These are phyloP conservation scores for Populus deltoides DNA, from an alignment of 345 rosid species.

Conservation along the genomic window DNA sequence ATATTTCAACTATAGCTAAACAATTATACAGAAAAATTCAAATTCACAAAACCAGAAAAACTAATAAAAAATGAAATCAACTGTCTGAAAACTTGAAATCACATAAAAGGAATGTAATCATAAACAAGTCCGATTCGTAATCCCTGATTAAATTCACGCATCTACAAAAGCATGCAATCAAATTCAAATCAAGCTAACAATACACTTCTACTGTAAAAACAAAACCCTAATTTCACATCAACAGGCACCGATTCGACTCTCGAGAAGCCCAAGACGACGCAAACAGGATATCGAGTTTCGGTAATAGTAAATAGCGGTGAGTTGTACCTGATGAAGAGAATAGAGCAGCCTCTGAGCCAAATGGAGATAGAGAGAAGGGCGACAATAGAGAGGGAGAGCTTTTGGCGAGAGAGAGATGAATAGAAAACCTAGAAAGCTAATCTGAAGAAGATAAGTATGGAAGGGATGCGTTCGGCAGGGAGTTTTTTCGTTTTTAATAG, in stretches of 20 bases:
- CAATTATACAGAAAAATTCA: not conserved
- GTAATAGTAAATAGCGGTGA: not conserved
- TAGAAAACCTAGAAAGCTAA: not conserved
- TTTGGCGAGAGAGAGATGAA: not conserved
- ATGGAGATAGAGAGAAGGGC: not conserved
- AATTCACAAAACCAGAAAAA: not conserved
- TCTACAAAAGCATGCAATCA: not conserved
- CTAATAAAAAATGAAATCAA: not conserved
- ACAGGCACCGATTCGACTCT: not conserved
- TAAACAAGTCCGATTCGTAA: not conserved
- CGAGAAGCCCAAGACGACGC: not conserved
- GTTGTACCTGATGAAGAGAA: not conserved
- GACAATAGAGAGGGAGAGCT: not conserved
- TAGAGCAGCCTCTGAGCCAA: not conserved
- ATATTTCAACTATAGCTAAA: not conserved
- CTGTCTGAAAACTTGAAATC: not conserved
- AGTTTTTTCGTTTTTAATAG: not conserved
- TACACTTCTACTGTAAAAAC: not conserved
- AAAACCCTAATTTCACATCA: not conserved
- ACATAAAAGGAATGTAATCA: not conserved
- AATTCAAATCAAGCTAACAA: not conserved
- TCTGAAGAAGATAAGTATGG: not conserved
- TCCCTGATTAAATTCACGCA: not conserved
- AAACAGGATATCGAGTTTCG: not conserved
- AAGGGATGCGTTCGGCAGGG: not conserved